Evolutionary conservation across 1,139 yeast species (phyloP), one percentile per base, ranked within the genome.

Genomic region (Kodamaea ohmeri): DNA sequence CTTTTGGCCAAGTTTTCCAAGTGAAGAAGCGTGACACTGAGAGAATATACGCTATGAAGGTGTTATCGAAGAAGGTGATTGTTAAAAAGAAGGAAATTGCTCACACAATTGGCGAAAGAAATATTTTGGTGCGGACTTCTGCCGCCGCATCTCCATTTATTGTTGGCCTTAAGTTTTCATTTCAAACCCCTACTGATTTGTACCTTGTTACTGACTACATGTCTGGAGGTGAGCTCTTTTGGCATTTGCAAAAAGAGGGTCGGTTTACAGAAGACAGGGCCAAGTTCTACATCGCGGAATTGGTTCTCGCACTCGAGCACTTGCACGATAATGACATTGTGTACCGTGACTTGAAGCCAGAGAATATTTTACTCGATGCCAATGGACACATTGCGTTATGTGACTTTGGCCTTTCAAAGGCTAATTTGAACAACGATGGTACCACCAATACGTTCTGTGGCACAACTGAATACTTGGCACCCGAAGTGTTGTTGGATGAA

Each of bases 361-460:
- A 90, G 63, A 90, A 90, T 60, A 89, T 90, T 47, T 64, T 92
- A 47, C 68, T 92, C 40, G 98, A 92, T 65, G 96, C 97, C 13
- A 88, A 89, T 63, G 98, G 98, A 15, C 97, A 92, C 61, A 87
- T 92, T 53, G 96, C 96, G 0, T 71, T 92, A 41, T 92, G 97
- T 70, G 98, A 92, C 63, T 92, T 92, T 64, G 98, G 98, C 7
- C 74, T 92, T 42, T 88, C 96, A 18, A 92, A 92, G 65, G 96
- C 97, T 21, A 92, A 90, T 56, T 67, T 90, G 49, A 75, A 86
- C 42, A 78, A 81, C 44, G 86, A 87, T 55, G 97, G 95, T 50
- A 88, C 97, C 26, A 92, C 97, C 9, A 90, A 89, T 60, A 92
- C 98, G 0, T 92, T 92, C 55, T 92, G 98, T 63, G 98, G 98